Percentiles rank a stretch among this genome's conserved stretches.
These are phyloP conservation scores for Penicillium verhagenii DNA, from an alignment of 495 filamentous ascomycete genomes.

Conservation along the genomic window DNA sequence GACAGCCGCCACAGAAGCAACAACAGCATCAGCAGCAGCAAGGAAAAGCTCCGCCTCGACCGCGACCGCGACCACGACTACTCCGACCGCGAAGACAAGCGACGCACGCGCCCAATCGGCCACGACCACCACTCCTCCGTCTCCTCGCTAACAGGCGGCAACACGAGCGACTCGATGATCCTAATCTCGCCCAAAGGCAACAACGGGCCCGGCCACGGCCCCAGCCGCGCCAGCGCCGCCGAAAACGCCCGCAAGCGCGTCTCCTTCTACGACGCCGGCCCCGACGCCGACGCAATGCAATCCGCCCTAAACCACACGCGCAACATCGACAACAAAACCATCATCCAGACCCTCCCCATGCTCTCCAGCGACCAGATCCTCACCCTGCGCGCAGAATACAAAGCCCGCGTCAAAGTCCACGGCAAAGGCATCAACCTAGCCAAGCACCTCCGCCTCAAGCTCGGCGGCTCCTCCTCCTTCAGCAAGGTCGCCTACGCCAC, in stretches of 20 bases:
- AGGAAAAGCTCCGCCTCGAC: slow-evolving; percentile 26
- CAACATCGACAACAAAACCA: slow-evolving; percentile 62
- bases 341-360: slow-evolving; percentile 81
- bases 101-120: slow-evolving; percentile 24
- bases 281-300: slow-evolving; percentile 74
- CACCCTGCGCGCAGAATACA: slow-evolving; percentile 83
- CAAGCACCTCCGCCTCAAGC: slow-evolving; percentile 84
- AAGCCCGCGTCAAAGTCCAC: slow-evolving; percentile 77
- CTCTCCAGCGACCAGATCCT: slow-evolving; percentile 84
- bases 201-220: too few species aligned
- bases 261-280: slow-evolving; percentile 70
- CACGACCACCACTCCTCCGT: slow-evolving; percentile 30
- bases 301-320: slow-evolving; percentile 69
- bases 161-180: slow-evolving; percentile 26
- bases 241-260: slow-evolving; percentile 53
- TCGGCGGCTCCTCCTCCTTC: slow-evolving; percentile 69
- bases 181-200: slow-evolving; percentile 29
- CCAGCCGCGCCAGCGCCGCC: too few species aligned
- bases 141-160: slow-evolving; percentile 16
- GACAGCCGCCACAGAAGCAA: slow-evolving; percentile 1
- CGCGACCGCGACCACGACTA: slow-evolving; percentile 15
- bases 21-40: slow-evolving; percentile 17
- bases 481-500: slow-evolving; percentile 90
- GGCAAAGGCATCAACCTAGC: slow-evolving; percentile 89
- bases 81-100: slow-evolving; percentile 27